Evolutionary conservation across 768 basidiomycete species (phyloP), one percentile per base, ranked within the genome.

Genomic region (Strobilomyces confusus): DNA sequence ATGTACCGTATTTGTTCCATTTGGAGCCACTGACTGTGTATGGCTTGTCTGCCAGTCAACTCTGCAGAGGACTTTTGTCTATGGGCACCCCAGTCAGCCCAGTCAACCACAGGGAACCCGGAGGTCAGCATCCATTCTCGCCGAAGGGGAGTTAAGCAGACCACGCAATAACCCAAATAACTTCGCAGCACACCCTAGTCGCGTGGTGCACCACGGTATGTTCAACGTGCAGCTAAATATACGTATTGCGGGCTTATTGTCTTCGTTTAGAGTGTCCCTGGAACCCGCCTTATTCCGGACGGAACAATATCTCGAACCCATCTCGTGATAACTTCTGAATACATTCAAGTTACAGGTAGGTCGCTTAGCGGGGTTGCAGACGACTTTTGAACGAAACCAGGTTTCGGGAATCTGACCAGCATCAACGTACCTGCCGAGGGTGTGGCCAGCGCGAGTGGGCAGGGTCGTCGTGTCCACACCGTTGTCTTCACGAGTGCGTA

Each of bases 401-500:
- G 86, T 42, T 69, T 77, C 47, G 87, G 86, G 7, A 77, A 90
- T 64, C 63, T 88, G 54, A 86, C 83, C 12, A 72, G 75, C 51
- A 66, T 92, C 52, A 87, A 89, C 66, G 74, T 89, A 29, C 81
- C 82, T 8, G 61, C 65, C 1, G 78, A 79, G 4, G 87, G 89
- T 48, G 72, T 53, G 43, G 83, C 80, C 19, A 86, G 84, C 41
- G 77, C 78, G 44, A 78, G 80, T 57, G 79, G 80, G 17, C 61
- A 63, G n/a, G 83, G 80, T 15, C 83, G 81, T 61, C 83, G 79
- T 11, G 77, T 80, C 32, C 87, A 85, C 26, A 84, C 81, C 4
- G 75, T 88, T 40, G 83, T 91, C n/a, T 88, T 88, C 66, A 85
- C 86, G 20, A 77, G 52, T 54, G 84, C 83, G n/a, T 88, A 84